These are phyloP conservation scores for Globisporangium radiosum DNA, from an alignment of 352 stramenopile species.

Conservation along the genomic window DNA sequence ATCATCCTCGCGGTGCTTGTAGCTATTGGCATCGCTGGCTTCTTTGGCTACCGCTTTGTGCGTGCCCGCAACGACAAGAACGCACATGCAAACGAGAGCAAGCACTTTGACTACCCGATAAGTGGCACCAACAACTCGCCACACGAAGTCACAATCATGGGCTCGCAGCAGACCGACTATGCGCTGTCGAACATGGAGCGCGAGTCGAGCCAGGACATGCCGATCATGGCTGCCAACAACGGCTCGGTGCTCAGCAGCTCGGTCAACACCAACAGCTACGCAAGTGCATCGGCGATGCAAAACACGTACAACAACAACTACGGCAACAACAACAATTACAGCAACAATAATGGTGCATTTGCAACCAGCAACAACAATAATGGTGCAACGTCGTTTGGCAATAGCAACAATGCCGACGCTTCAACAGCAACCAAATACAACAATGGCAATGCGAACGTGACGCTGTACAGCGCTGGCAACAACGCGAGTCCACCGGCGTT, in stretches of 20 bases:
- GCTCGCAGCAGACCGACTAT: conserved; percentile 21
- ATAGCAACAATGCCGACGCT: not conserved
- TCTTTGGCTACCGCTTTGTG: conserved; percentile 31
- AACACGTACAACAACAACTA: conserved; percentile 2
- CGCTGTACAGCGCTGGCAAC: conserved; percentile 2
- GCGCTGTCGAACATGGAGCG: conserved; percentile 16
- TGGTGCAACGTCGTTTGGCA: not conserved
- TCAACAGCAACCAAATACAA: not conserved
- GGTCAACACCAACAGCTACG: conserved; percentile 10
- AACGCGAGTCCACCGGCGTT: conserved; percentile 4
- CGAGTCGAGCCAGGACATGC: conserved; percentile 14
- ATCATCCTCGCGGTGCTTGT: conserved; percentile 40
- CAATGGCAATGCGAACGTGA: not conserved
- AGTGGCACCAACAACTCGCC: conserved; percentile 5
- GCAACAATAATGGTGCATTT: too few relatives aligned
- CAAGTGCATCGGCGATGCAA: conserved; percentile 1
- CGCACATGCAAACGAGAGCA: conserved; percentile 18
- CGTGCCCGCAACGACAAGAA: conserved; percentile 11
- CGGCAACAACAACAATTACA: conserved; percentile 7
- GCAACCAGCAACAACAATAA: conserved; percentile 2
- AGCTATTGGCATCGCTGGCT: conserved; percentile 24
- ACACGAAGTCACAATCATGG: conserved; percentile 13
- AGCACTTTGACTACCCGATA: conserved; percentile 30
- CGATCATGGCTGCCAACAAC: conserved; percentile 9
- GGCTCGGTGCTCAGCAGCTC: conserved; percentile 10